A percentile compares a stretch with the other conserved stretches of the same genome.
phyloP scores from a whole-genome alignment of 352 stramenopile species.

The Pythium sp. region DNA sequence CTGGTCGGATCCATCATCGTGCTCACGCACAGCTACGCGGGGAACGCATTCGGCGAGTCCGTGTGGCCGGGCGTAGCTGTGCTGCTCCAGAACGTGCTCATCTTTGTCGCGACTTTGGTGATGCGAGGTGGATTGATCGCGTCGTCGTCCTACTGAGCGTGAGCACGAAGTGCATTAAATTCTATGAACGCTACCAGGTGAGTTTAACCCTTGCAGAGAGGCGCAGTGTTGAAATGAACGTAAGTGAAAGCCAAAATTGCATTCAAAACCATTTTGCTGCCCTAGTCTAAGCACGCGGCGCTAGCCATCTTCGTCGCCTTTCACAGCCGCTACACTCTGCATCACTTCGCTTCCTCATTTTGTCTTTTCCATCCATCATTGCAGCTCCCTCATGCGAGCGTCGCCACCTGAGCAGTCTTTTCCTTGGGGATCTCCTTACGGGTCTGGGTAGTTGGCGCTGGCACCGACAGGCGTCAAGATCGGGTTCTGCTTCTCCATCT shows the following conservation, averaged over 20 bases:
- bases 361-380: not conserved
- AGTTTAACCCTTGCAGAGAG: not conserved
- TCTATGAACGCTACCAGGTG: not conserved
- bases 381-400: not conserved
- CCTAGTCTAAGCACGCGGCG: not conserved
- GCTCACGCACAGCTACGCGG: conserved; percentile 58
- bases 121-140: conserved; percentile 52
- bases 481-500: conserved; percentile 11
- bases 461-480: conserved; percentile 3
- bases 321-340: not conserved
- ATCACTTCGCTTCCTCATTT: not conserved
- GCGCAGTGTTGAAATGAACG: not conserved
- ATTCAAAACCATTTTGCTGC: conserved; percentile 2
- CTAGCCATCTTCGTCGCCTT: not conserved
- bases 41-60: conserved; percentile 51
- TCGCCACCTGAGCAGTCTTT: not conserved
- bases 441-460: conserved; percentile 3
- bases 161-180: not conserved
- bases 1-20: conserved; percentile 53
- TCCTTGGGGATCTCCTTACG: not conserved
- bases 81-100: conserved; percentile 60
- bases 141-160: conserved; percentile 17
- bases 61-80: conserved; percentile 57
- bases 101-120: conserved; percentile 52
- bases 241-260: not conserved